Evolutionary conservation across 75 land plant genomes (phyloP).

Genomic region (Azolla pinnata): DNA sequence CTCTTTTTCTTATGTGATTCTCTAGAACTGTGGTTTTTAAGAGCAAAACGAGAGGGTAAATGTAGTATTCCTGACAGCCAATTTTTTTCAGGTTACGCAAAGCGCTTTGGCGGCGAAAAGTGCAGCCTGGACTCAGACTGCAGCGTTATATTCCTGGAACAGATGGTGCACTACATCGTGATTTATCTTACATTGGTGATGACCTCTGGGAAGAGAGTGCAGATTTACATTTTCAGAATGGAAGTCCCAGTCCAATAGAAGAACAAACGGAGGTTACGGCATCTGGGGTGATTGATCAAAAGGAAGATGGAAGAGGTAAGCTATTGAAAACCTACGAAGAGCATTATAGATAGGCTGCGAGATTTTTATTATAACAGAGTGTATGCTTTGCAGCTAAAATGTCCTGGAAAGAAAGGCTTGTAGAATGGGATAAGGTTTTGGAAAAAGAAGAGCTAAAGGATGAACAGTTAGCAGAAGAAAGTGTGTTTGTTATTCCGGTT

Average conservation of each 20-base stretch:
- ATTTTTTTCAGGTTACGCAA: conserved; percentile 60
- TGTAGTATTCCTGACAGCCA: not conserved
- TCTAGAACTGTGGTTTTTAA: not conserved
- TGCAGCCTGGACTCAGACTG: conserved; percentile 66
- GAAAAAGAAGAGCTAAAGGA: conserved; percentile 50
- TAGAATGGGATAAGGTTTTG: conserved; percentile 52
- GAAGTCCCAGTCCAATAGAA: conserved; percentile 20
- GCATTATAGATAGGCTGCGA: not conserved
- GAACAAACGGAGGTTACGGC: conserved; percentile 30
- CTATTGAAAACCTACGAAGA: conserved; percentile 1
- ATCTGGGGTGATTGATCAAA: not conserved
- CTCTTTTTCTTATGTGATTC: not conserved
- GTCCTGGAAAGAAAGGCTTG: conserved; percentile 76
- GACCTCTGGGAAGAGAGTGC: conserved; percentile 73
- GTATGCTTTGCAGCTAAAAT: conserved; percentile 9
- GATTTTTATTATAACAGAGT: not conserved
- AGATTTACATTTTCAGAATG: conserved; percentile 18
- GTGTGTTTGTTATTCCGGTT: conserved; percentile 59
- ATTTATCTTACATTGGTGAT: conserved; percentile 69
- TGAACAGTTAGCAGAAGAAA: conserved; percentile 26
- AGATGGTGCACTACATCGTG: conserved; percentile 52
- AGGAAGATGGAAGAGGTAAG: conserved; percentile 17
- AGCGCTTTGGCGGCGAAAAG: conserved; percentile 64
- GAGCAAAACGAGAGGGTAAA: not conserved
- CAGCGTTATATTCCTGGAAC: conserved; percentile 57